Base-by-base conservation (phyloP, 345 rosid genomes). In the Lepidium didymum region DNA sequence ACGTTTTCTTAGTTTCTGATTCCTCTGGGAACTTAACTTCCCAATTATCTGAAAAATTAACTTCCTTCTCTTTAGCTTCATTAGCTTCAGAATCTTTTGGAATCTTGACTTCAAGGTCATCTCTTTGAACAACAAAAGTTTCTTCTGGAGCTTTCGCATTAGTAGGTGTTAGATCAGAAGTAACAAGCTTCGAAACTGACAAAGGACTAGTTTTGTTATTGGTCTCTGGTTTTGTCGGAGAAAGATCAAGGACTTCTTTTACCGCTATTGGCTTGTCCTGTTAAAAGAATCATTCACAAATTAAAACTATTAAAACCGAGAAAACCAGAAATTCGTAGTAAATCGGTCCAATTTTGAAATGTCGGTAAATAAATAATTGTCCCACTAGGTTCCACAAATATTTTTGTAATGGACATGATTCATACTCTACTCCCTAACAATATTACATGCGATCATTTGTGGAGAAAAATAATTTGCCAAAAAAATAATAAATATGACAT, bases 11-110 rank as follows among this genome's bases (percentile, higher is more conserved):
- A 40, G 37, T 19, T 56, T 72, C 76, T 5, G 64, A 19, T 5
- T 72, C 76, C 44, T 65, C 72, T 42, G 77, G 62, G 47, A 73
- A 73, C 49, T 66, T 65, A 56, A 72, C 76, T 12, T 72, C 70
- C 70, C 70, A 64, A 47, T 56, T 56, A 44, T 72, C 60, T 29
- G 76, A 72, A 12, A 55, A 64, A 5, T 47, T 19, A 41, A 5
- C 27, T 42, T 61, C 38, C 1, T 21, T 5, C 3, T 64, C 36
- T 68, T 67, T 33, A 67, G 36, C 23, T 35, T 43, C 62, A 3
- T 59, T 43, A 16, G 63, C 51, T 42, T 67, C 2, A 0, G 47
- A 35, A 41, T 42, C 67, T 14, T 41, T 41, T 35, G 77, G 62
- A 62, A 72, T 33, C 66, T 64, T 64, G 1, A 57, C 76, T 38